Percentiles rank a stretch among this genome's conserved stretches.
These are phyloP conservation scores for Monascus purpureus DNA, from an alignment of 495 filamentous ascomycete genomes.

Conservation along the genomic window DNA sequence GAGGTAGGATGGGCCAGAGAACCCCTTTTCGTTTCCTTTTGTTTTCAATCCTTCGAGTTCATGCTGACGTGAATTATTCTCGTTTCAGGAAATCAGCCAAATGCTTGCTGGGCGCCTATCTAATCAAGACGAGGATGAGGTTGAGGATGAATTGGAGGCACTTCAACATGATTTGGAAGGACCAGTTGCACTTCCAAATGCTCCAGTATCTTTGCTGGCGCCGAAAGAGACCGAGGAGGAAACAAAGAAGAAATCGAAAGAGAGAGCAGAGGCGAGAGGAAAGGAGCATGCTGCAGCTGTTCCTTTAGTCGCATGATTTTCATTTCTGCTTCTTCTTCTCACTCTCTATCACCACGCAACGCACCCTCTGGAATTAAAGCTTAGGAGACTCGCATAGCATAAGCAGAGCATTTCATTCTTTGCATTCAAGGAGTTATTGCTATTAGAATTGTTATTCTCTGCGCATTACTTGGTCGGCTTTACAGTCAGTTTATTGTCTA, in stretches of 20 bases:
- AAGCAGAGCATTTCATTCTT: no score
- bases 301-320: constrained; percentile 15
- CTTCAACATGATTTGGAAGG: constrained; percentile 54
- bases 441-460: no score
- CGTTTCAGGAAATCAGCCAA: constrained; percentile 65
- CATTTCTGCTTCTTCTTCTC: background rate
- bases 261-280: constrained; percentile 24
- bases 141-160: constrained; percentile 83
- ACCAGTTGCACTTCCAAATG: constrained; percentile 40
- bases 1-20: constrained; percentile 37
- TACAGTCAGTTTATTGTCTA: no score
- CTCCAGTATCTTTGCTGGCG: constrained; percentile 31
- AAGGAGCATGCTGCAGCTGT: constrained; percentile 18
- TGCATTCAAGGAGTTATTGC: no score
- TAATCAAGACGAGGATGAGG: constrained; percentile 92
- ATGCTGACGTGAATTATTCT: constrained; percentile 6
- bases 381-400: no score
- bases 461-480: no score
- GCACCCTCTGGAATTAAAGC: no score
- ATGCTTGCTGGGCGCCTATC: constrained; percentile 77
- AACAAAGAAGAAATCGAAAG: constrained; percentile 12
- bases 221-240: constrained; percentile 11
- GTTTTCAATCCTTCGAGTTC: background rate
- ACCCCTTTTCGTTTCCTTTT: background rate
- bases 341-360: no score